phyloP scores from a whole-genome alignment of 257 asterid species.

The Solanum virginianum region DNA sequence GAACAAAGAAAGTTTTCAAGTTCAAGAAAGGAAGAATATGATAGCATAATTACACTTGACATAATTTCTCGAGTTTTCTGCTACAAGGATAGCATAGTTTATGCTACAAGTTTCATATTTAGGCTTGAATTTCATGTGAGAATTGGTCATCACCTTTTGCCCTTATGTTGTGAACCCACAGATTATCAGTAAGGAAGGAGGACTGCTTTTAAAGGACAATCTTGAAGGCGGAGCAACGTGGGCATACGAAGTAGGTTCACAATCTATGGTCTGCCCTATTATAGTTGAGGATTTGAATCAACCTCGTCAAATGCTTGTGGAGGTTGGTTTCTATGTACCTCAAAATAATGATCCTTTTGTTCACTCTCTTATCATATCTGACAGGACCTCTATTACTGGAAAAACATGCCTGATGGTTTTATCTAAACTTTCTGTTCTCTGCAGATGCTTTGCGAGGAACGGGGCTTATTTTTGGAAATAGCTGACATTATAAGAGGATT shows the following conservation, averaged over 20 bases:
- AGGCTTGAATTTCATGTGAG: neutral
- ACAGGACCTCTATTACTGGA: neutral
- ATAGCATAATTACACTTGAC: neutral
- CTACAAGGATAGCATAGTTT: neutral
- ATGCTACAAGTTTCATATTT: neutral
- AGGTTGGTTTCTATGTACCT: conserved; percentile 27
- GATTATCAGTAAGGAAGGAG: conserved; percentile 68
- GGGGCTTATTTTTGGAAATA: conserved; percentile 77
- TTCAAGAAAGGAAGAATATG: neutral
- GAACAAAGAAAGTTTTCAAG: neutral
- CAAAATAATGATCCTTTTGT: neutral
- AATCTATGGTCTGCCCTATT: conserved; percentile 77
- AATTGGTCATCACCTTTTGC: neutral
- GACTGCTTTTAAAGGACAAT: conserved; percentile 49
- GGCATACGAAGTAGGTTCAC: conserved; percentile 93
- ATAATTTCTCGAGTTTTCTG: neutral
- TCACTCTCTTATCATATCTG: neutral
- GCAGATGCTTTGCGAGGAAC: conserved; percentile 89
- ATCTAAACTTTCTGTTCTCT: neutral
- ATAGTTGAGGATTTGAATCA: conserved; percentile 83
- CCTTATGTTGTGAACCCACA: conserved; percentile 14
- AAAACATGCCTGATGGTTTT: neutral
- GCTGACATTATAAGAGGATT: conserved; percentile 87
- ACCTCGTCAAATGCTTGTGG: conserved; percentile 92
- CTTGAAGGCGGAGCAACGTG: conserved; percentile 91